Conservation (phyloP, 768 basidiomycete species). For the Auriculariales sp. region DNA sequence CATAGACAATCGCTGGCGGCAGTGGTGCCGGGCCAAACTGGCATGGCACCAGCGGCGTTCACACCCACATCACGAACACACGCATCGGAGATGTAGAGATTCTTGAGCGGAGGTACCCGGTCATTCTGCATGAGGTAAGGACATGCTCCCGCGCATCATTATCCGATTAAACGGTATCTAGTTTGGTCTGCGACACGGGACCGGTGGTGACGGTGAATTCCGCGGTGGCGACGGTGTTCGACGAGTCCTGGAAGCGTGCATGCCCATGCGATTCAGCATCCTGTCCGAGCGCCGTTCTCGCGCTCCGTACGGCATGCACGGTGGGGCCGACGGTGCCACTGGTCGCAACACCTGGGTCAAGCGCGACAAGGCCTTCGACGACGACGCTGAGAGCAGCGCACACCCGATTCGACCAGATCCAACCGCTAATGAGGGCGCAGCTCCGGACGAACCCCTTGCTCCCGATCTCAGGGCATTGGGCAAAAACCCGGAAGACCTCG, state of each 20-base stretch:
- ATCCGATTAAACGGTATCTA: slow-evolving; percentile 13
- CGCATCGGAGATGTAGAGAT: slow-evolving; percentile 90
- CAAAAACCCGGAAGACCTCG: slow-evolving; percentile 34
- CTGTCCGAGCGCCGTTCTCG: slow-evolving; percentile 69
- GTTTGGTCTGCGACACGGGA: slow-evolving; percentile 60
- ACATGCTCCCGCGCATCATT: background rate
- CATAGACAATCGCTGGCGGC: slow-evolving; percentile 83
- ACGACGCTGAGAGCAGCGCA: no score
- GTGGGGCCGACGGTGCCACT: background rate
- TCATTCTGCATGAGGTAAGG: slow-evolving; percentile 44
- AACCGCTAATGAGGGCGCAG: background rate
- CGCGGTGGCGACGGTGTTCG: slow-evolving; percentile 75
- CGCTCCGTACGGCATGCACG: slow-evolving; percentile 60
- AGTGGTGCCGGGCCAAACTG: slow-evolving; percentile 80
- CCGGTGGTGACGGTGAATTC: slow-evolving; percentile 58
- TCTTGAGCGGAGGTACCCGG: slow-evolving; percentile 83
- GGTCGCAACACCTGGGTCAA: slow-evolving; percentile 1
- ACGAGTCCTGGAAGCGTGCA: slow-evolving; percentile 70
- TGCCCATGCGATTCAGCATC: slow-evolving; percentile 76
- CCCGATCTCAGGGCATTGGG: slow-evolving; percentile 18
- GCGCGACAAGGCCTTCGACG: slow-evolving; percentile 34
- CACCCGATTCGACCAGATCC: no score
- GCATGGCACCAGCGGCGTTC: slow-evolving; percentile 89
- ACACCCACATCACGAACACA: slow-evolving; percentile 88
- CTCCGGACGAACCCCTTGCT: background rate